These are phyloP conservation scores for Fraxinus albicans DNA, from an alignment of 305 asterid genomes.

Conservation along the genomic window DNA sequence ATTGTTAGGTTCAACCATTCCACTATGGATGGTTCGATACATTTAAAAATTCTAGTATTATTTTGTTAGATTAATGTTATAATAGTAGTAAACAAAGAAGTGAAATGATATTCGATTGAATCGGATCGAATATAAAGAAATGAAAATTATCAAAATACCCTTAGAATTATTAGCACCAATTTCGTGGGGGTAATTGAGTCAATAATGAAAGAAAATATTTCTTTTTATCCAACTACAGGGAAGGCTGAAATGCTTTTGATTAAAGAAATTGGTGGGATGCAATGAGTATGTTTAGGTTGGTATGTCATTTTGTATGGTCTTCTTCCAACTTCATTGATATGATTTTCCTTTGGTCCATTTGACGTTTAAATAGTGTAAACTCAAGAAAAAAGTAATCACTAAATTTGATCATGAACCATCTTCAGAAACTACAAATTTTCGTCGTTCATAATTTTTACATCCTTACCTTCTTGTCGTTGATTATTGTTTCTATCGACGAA, in stretches of 20 bases:
- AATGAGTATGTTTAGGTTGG: background rate
- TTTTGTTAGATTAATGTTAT: too few relatives aligned
- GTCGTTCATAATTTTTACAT: too few relatives aligned
- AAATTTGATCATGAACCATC: too few relatives aligned
- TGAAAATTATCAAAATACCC: background rate
- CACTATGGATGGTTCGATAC: too few relatives aligned
- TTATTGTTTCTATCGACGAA: too few relatives aligned
- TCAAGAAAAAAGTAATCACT: too few relatives aligned
- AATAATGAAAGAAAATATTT: background rate
- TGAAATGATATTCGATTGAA: background rate
- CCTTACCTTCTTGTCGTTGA: too few relatives aligned
- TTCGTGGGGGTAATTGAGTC: background rate
- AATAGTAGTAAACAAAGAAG: background rate
- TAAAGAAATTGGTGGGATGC: background rate
- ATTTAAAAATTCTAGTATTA: too few relatives aligned
- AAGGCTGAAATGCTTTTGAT: background rate
- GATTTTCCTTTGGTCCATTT: background rate
- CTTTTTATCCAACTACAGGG: background rate
- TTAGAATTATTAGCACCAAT: background rate
- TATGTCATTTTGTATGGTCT: background rate
- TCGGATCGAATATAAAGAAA: background rate
- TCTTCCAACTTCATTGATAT: background rate
- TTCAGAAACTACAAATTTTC: too few relatives aligned
- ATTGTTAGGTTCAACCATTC: too few relatives aligned
- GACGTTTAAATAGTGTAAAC: background rate